Evolutionary conservation across 169 alveolate species (phyloP), one percentile per base, ranked within the genome.

Genomic region (Babesia sp.): DNA sequence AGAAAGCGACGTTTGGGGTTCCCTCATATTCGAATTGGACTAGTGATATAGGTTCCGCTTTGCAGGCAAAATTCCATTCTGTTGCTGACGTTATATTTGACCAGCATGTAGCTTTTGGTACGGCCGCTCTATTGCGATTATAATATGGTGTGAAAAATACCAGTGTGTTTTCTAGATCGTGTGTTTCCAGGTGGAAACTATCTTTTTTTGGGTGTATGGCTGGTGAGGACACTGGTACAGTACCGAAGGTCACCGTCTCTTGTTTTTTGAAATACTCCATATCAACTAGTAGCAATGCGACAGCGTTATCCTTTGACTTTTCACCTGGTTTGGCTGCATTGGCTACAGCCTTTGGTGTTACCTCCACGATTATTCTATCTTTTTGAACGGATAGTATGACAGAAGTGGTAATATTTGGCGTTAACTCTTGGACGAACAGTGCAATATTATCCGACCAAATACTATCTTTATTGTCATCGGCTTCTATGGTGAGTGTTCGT

Each of bases 241-340:
- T 50, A n/a, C 74, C 74, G 26, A 64, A 64, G 26, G 28, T 12
- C 33, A 48, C 20, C 24, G 3, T 42, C 18, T 12, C 37, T 16
- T 24, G 63, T 24, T 22, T 14, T 37, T 64, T 64, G 50, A 64
- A 64, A 29, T 64, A 33, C 8, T 64, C 63, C 61, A 64, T 5
- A 26, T 64, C 74, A 3, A 64, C 74, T 4, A 46, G 33, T 24
- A 64, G 74, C 39, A 64, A 22, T 12, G 71, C 71, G 3, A 60
- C 56, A 3, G 11, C 37, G 16, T 54, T 31, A 3, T 45, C 46
- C 1, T 14, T 48, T 3, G 36, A 0, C 24, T 39, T 20, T 7
- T 42, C 56, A 12, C 12, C 56, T 20, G 31, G 8, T 11, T 11
- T 7, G 11, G 9, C 3, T 16, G 1, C 16, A 6, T n/a, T 7